Conservation (phyloP, 495 filamentous ascomycete species). For the Aspergillus funiculosus region DNA sequence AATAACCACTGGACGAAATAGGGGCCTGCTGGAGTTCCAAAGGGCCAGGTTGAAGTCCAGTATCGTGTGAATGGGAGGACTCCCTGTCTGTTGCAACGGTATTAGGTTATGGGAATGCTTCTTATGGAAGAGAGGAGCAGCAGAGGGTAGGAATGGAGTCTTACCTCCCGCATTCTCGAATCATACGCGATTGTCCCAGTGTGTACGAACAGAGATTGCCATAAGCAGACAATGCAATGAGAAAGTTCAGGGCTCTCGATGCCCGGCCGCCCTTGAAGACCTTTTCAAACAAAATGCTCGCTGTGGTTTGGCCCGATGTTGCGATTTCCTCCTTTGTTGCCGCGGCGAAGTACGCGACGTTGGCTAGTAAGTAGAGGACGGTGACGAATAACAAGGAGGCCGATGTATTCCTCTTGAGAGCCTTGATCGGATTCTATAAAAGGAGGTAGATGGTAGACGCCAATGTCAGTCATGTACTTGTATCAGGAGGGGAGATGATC, state of each 20-base stretch:
- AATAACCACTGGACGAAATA: conserved; percentile 53
- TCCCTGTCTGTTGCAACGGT: too few species aligned
- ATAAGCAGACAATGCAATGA: conserved; percentile 57
- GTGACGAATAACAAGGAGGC: conserved; percentile 46
- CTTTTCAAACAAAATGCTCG: conserved; percentile 53
- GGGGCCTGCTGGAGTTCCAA: conserved; percentile 55
- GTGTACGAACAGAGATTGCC: conserved; percentile 58
- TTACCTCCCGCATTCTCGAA: conserved; percentile 54
- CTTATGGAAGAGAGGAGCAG: neutral
- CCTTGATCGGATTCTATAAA: conserved; percentile 50
- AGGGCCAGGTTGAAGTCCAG: conserved; percentile 58
- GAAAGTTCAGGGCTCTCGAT: conserved; percentile 49
- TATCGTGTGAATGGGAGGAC: conserved; percentile 56
- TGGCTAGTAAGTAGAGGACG: conserved; percentile 53
- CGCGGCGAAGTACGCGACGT: conserved; percentile 57
- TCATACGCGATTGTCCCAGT: conserved; percentile 50
- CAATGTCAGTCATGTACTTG: too few species aligned
- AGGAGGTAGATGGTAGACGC: too few species aligned
- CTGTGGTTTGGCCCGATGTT: conserved; percentile 47
- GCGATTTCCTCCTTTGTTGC: conserved; percentile 49
- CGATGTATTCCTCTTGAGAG: conserved; percentile 44
- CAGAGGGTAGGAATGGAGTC: neutral
- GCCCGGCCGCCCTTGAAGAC: conserved; percentile 51
- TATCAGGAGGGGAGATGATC: too few species aligned
- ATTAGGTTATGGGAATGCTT: too few species aligned